phyloP scores from a whole-genome alignment of 169 alveolate genomes.

The Plasmodium inui region DNA sequence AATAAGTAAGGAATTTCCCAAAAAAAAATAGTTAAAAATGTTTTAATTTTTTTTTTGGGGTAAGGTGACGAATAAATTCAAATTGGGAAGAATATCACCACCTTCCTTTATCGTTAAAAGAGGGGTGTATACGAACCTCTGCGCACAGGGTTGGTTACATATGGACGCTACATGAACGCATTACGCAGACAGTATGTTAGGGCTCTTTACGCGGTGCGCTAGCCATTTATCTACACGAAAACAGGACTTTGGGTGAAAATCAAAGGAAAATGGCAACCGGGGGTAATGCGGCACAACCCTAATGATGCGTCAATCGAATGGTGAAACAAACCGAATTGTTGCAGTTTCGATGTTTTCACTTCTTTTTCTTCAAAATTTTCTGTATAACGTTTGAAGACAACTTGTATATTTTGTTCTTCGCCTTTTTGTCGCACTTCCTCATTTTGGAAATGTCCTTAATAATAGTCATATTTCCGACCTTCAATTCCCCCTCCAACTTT shows the following conservation, averaged over 20 bases:
- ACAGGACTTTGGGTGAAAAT: neutral
- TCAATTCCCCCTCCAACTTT: slow-evolving; percentile 65
- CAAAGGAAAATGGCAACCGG: neutral
- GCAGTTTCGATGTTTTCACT: neutral
- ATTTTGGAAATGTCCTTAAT: slow-evolving; percentile 73
- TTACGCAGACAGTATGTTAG: neutral
- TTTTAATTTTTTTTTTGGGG: neutral
- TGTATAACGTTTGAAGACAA: slow-evolving; percentile 49
- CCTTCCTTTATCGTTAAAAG: neutral
- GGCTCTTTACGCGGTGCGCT: neutral
- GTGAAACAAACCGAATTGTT: neutral
- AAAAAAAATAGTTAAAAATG: neutral
- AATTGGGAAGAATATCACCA: neutral
- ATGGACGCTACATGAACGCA: neutral
- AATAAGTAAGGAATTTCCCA: neutral
- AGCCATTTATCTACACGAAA: neutral
- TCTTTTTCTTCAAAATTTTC: slow-evolving; percentile 53
- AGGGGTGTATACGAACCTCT: neutral
- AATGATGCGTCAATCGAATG: neutral
- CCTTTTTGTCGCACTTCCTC: slow-evolving; percentile 69
- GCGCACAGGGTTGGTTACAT: neutral
- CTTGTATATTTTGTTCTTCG: slow-evolving; percentile 52
- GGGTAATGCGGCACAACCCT: neutral
- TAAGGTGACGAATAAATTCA: neutral
- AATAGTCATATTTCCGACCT: slow-evolving; percentile 75